These are phyloP conservation scores for Kalanchoe fedtschenkoi DNA, from an alignment of 164 flowering plant genomes.

Conservation along the genomic window DNA sequence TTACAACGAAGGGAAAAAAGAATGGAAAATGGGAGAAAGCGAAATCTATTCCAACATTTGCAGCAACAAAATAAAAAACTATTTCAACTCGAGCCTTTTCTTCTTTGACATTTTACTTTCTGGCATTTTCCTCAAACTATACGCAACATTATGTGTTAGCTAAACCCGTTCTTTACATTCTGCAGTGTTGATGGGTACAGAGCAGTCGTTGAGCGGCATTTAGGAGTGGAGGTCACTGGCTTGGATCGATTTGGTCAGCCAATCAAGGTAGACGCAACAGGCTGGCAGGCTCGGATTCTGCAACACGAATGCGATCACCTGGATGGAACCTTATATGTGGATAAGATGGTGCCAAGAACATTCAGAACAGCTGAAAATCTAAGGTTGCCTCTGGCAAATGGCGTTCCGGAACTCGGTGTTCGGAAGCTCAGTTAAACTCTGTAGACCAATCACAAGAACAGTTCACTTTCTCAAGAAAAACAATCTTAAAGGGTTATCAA, in stretches of 20 bases:
- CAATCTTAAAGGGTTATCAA: too few species aligned
- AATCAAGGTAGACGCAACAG: conserved; percentile 60
- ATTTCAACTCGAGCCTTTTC: too few species aligned
- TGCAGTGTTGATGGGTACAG: conserved; percentile 88
- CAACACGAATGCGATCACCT: conserved; percentile 95
- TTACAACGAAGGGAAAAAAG: too few species aligned
- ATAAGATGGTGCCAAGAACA: conserved; percentile 71
- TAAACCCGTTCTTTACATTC: neutral
- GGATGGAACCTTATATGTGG: conserved; percentile 85
- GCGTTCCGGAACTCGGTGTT: conserved; percentile 63
- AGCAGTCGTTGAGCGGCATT: conserved; percentile 68
- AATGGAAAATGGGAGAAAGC: too few species aligned
- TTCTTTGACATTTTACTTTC: too few species aligned
- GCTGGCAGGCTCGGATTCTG: conserved; percentile 91
- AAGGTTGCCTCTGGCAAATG: conserved; percentile 71
- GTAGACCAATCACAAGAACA: too few species aligned
- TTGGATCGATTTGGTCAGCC: conserved; percentile 60
- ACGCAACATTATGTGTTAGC: too few species aligned
- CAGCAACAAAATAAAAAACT: too few species aligned
- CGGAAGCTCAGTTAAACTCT: conserved; percentile 1
- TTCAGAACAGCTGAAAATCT: conserved; percentile 69
- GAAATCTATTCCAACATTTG: too few species aligned
- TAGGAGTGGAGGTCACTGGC: conserved; percentile 78
- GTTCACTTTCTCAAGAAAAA: too few species aligned
- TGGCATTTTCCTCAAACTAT: neutral